These are phyloP conservation scores for Boletus coccyginus DNA, from an alignment of 768 basidiomycete genomes.

Conservation along the genomic window DNA sequence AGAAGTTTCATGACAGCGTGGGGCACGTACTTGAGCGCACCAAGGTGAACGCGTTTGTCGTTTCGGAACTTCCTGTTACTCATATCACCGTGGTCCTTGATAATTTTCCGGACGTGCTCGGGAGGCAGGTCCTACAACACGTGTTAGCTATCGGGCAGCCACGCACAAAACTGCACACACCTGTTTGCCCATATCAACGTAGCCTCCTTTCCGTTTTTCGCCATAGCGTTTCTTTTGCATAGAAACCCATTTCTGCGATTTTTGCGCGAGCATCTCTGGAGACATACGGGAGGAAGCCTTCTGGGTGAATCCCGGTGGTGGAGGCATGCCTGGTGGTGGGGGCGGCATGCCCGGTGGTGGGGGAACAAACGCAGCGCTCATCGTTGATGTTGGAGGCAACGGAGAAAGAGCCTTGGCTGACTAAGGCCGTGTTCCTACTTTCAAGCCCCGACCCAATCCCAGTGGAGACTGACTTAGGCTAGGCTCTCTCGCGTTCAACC, in stretches of 20 bases:
- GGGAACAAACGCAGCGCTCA: slow-evolving; percentile 32
- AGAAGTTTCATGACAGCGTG: slow-evolving; percentile 99
- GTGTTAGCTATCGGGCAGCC: slow-evolving; percentile 1
- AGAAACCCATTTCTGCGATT: slow-evolving; percentile 94
- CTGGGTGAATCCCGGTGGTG: slow-evolving; percentile 31
- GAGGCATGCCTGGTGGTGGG: slow-evolving; percentile 42
- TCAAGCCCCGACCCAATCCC: slow-evolving; percentile 22
- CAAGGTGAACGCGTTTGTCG: slow-evolving; percentile 98
- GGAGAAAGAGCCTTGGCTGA: slow-evolving; percentile 25
- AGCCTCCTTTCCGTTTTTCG: slow-evolving; percentile 86
- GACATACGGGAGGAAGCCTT: slow-evolving; percentile 45
- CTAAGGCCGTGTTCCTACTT: slow-evolving; percentile 16
- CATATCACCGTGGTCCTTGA: slow-evolving; percentile 99
- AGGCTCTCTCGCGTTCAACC: too few species aligned
- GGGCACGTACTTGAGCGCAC: slow-evolving; percentile 97
- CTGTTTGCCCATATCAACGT: slow-evolving; percentile 91
- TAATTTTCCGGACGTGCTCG: slow-evolving; percentile 98
- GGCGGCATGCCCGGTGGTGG: slow-evolving; percentile 43
- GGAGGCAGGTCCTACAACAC: slow-evolving; percentile 80
- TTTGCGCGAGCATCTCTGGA: slow-evolving; percentile 77
- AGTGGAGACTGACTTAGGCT: too few species aligned
- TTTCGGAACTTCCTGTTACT: slow-evolving; percentile 98
- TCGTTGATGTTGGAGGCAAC: slow-evolving; percentile 31
- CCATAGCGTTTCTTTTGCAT: slow-evolving; percentile 93
- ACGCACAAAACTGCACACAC: slow-evolving; percentile 39